phyloP scores from a whole-genome alignment of 2,329 filamentous ascomycete genomes.

The Exophiala dermatitidis region DNA sequence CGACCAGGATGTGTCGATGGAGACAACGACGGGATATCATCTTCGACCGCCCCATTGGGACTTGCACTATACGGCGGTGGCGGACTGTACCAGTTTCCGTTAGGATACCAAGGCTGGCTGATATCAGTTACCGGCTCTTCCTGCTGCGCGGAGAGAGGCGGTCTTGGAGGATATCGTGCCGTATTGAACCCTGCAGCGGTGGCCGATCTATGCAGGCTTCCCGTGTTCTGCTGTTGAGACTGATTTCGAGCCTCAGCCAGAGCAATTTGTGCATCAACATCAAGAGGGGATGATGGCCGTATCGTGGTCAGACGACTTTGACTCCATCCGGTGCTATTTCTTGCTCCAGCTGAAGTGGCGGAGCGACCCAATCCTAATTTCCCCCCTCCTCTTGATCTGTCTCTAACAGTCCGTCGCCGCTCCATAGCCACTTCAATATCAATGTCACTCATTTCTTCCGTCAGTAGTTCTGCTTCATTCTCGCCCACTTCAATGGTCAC shows the following conservation, averaged over 20 bases:
- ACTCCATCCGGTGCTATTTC: constrained; percentile 7
- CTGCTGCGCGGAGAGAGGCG: constrained; percentile 22
- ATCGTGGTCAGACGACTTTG: constrained; percentile 10
- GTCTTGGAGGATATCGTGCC: constrained; percentile 52
- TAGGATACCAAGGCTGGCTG: constrained; percentile 5
- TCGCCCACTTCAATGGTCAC: constrained; percentile 68
- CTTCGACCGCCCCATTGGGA: constrained; percentile 1
- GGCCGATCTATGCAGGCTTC: constrained; percentile 22
- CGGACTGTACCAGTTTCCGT: constrained; percentile 24
- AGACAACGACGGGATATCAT: constrained; percentile 5
- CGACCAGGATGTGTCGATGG: constrained; percentile 10
- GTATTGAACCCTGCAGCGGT: constrained; percentile 63
- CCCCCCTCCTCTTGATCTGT: constrained; percentile 12
- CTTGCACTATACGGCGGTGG: constrained; percentile 23
- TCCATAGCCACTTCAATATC: constrained; percentile 74
- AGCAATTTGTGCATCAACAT: constrained; percentile 34
- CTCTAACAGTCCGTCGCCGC: constrained; percentile 54
- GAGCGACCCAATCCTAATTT: constrained; percentile 33
- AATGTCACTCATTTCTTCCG: constrained; percentile 66
- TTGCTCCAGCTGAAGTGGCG: constrained; percentile 32
- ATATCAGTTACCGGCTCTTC: constrained; percentile 7
- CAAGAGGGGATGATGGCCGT: constrained; percentile 25
- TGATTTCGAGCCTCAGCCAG: constrained; percentile 4
- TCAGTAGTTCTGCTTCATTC: constrained; percentile 59
- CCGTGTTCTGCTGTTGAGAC: constrained; percentile 1